Conservation (phyloP, 371 early-diverging fungal species). For the Parasitella parasitica region DNA sequence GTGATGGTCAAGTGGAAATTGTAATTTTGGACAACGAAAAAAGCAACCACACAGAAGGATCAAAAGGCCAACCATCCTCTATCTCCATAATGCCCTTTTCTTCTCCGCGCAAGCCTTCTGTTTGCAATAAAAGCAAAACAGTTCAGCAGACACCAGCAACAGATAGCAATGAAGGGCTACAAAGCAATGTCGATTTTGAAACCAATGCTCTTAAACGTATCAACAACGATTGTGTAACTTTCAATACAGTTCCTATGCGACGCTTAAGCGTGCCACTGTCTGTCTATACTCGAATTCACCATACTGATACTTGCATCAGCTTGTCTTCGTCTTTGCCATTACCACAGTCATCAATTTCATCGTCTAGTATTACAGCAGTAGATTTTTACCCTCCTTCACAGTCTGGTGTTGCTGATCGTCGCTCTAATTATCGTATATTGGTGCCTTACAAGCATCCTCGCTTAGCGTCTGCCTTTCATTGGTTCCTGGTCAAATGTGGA, state of each 20-base stretch:
- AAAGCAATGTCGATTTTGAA: background rate
- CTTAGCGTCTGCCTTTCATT: background rate
- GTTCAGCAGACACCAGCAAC: too few relatives aligned
- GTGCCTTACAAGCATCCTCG: constrained; percentile 4
- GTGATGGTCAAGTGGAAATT: background rate
- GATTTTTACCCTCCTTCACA: background rate
- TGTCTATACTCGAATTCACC: background rate
- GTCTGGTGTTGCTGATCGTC: background rate
- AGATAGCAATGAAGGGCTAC: too few relatives aligned
- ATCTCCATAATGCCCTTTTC: background rate
- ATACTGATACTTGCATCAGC: background rate
- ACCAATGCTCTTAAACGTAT: background rate
- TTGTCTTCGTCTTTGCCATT: background rate
- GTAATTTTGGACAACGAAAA: background rate
- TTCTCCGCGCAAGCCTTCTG: background rate
- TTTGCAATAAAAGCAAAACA: background rate
- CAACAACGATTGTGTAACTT: background rate
- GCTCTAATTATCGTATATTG: background rate
- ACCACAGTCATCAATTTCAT: background rate
- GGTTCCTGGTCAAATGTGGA: background rate
- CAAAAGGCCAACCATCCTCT: background rate
- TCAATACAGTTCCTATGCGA: background rate
- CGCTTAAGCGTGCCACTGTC: background rate
- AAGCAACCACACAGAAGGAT: background rate
- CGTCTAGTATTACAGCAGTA: background rate